Evolutionary conservation across 2,329 filamentous ascomycete species (phyloP), one percentile per base, ranked within the genome.

Genomic region (Pestalotiopsis sp.): DNA sequence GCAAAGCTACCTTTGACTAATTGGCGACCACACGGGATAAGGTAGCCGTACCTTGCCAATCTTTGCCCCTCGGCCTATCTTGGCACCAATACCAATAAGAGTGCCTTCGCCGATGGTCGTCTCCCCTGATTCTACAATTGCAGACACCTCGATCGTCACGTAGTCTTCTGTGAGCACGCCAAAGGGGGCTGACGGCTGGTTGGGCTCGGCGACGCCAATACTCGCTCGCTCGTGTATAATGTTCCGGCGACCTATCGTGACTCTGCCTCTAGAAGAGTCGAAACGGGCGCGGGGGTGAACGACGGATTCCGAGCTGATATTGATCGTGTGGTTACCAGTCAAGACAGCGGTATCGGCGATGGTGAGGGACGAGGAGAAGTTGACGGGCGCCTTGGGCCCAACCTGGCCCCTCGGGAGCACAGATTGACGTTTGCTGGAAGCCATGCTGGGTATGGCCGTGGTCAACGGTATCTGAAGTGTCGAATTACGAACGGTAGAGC

Each of bases 201-300:
- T 67, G 9, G 78, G 20, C 5, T 39, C 77, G 3, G 74, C 73
- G 23, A 83, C 85, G 17, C 89, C 89, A 17, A 93, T 77, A 25
- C 84, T 82, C 9, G 86, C 80, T 68, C 89, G 83, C 81, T 98
- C 96, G 73, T 92, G 90, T 58, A 98, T 86, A 60, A 97, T 92
- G 75, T 93, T 96, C 66, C 92, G 90, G 69, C 93, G 90, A 31
- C 95, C 94, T 69, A 97, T 88, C 36, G 90, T 90, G 73, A 98
- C 90, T 58, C 94, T 91, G 4, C 94, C 94, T 65, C 91, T 86
- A 68, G 90, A 90, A 9, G 95, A 92, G 75, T 94, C 92, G 68
- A 98, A 87, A 70, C 91, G 90, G 17, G 91, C 89, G 63, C 95
- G 93, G 1, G 96, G 95, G 76, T 98, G 95, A n/a, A 99, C 82